Conservation (phyloP, 1,139 yeast species). For the Taiozyma sp. region DNA sequence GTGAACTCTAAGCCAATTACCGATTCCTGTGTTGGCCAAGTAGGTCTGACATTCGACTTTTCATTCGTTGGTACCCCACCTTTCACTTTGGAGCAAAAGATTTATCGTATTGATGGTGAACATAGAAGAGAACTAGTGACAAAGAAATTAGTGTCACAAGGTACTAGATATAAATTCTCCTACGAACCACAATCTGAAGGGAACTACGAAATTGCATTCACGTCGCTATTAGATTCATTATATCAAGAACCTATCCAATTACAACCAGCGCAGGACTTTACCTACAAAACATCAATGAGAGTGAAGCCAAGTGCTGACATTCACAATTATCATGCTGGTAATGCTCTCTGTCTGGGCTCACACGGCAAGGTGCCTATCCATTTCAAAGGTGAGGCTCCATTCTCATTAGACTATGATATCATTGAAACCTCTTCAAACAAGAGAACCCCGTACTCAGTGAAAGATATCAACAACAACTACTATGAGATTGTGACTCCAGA, state of each 20-base stretch:
- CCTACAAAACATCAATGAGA: conserved; percentile 37
- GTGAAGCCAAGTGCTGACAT: conserved; percentile 38
- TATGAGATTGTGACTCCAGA: conserved; percentile 49
- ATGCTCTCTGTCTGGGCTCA: conserved; percentile 42
- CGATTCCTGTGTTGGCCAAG: conserved; percentile 90
- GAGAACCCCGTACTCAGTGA: conserved; percentile 37
- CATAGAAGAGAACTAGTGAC: conserved; percentile 29
- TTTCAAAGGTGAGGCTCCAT: conserved; percentile 79
- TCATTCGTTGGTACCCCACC: conserved; percentile 78
- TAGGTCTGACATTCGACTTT: conserved; percentile 73
- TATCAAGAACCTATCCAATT: conserved; percentile 38
- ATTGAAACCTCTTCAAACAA: conserved; percentile 44
- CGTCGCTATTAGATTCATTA: conserved; percentile 49
- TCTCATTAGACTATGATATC: conserved; percentile 64
- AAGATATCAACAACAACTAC: conserved; percentile 36
- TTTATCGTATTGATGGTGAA: conserved; percentile 46
- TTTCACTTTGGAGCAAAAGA: conserved; percentile 58
- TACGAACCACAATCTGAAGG: conserved; percentile 85
- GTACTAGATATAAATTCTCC: conserved; percentile 49
- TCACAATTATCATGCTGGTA: conserved; percentile 23
- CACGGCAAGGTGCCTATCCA: conserved; percentile 45
- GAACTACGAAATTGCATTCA: conserved; percentile 67
- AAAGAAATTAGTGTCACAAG: conserved; percentile 31
- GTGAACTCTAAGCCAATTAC: conserved; percentile 57
- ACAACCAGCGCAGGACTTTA: conserved; percentile 27